phyloP scores from a whole-genome alignment of 2,329 filamentous ascomycete species.

The Aspergillus novofumigatus region DNA sequence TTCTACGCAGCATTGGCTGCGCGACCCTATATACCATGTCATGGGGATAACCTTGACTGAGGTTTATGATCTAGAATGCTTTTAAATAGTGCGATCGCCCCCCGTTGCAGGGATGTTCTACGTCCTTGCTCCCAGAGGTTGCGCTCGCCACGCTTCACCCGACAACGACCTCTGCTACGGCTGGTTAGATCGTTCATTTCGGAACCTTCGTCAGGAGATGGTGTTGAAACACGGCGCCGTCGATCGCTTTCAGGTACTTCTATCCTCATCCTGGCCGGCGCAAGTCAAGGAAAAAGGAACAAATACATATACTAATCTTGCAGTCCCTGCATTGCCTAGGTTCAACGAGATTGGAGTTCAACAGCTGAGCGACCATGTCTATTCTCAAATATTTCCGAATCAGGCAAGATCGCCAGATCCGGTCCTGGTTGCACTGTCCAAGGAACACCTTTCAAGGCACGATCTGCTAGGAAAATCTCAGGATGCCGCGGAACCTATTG shows the following conservation, averaged over 20 bases:
- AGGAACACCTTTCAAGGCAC: slow-evolving; percentile 77
- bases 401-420: slow-evolving; percentile 52
- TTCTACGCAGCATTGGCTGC: slow-evolving; percentile 16
- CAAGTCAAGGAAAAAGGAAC: neutral
- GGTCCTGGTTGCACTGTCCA: slow-evolving; percentile 73
- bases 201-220: slow-evolving; percentile 8
- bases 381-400: slow-evolving; percentile 73
- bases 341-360: slow-evolving; percentile 94
- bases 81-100: slow-evolving; percentile 25
- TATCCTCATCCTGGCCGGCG: neutral
- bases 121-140: slow-evolving; percentile 23
- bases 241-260: slow-evolving; percentile 28
- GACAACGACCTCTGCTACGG: slow-evolving; percentile 11
- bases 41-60: slow-evolving; percentile 9
- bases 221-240: slow-evolving; percentile 3
- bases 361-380: slow-evolving; percentile 80
- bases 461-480: slow-evolving; percentile 87
- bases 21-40: slow-evolving; percentile 16
- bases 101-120: slow-evolving; percentile 28
- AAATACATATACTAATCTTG: slow-evolving; percentile 12
- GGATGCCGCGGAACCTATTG: slow-evolving; percentile 69
- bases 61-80: slow-evolving; percentile 17
- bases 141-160: slow-evolving; percentile 16
- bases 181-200: slow-evolving; percentile 12
- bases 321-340: slow-evolving; percentile 53